These are phyloP conservation scores for Rhodosporidiobolus odoratus DNA, from an alignment of 768 basidiomycete genomes.

Conservation along the genomic window DNA sequence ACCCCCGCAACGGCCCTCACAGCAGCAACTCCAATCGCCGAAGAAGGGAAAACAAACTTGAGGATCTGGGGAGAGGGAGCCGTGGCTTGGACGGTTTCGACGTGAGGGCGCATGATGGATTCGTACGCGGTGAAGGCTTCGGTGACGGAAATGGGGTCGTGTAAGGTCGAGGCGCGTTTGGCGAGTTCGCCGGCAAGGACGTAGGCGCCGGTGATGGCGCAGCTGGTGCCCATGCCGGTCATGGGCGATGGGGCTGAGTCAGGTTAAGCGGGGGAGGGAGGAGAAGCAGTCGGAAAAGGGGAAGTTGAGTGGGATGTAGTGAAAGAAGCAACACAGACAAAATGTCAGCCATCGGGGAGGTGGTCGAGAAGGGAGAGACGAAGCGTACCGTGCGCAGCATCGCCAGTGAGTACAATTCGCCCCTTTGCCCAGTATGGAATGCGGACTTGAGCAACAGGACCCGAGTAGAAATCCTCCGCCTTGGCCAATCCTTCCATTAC, in stretches of 20 bases:
- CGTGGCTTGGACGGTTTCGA: constrained; percentile 1
- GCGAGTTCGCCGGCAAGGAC: constrained; percentile 41
- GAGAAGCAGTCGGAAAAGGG: no score
- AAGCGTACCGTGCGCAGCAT: constrained; percentile 40
- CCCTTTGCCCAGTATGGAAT: constrained; percentile 21
- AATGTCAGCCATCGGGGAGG: no score
- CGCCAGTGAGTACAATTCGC: constrained; percentile 40
- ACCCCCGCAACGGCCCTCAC: no score
- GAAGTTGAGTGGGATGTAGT: no score
- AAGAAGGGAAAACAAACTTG: no score
- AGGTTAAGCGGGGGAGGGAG: no score
- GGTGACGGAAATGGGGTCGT: constrained; percentile 1
- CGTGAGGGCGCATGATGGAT: constrained; percentile 9
- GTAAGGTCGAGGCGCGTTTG: constrained; percentile 4
- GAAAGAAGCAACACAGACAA: no score
- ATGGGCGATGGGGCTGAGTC: constrained; percentile 39
- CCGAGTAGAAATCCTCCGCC: constrained; percentile 40
- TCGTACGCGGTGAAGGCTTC: constrained; percentile 37
- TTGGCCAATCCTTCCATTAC: constrained; percentile 34
- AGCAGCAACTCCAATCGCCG: no score
- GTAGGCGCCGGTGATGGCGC: constrained; percentile 40
- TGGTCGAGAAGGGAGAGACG: no score
- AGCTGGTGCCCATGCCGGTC: constrained; percentile 42
- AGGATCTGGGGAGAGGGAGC: no score
- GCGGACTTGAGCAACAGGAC: constrained; percentile 33